These are phyloP conservation scores for Ormosia emarginata DNA, from an alignment of 306 rosid species.

Conservation along the genomic window DNA sequence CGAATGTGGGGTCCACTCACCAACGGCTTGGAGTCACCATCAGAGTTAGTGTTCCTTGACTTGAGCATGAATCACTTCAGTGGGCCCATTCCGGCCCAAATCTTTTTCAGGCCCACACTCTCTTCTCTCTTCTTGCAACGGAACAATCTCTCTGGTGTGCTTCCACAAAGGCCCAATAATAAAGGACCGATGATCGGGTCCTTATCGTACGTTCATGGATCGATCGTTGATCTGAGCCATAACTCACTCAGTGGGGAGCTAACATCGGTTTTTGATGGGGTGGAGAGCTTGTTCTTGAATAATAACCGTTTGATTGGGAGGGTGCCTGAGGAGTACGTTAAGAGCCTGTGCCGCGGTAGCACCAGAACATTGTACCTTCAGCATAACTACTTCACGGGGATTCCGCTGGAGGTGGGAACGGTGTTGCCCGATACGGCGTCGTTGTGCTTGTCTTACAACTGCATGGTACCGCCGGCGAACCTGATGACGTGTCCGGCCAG, in stretches of 20 bases:
- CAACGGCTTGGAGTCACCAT: constrained; percentile 45
- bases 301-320: constrained; percentile 56
- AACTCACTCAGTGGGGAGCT: constrained; percentile 51
- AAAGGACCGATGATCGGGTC: background rate
- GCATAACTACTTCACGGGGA: constrained; percentile 56
- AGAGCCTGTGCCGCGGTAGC: constrained; percentile 51
- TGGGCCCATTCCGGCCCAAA: constrained; percentile 66
- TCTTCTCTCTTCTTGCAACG: constrained; percentile 58
- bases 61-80: constrained; percentile 50
- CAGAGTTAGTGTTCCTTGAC: constrained; percentile 56
- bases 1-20: constrained; percentile 53
- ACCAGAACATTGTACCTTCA: constrained; percentile 70
- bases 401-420: constrained; percentile 22
- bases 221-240: constrained; percentile 69
- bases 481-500: constrained; percentile 52
- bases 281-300: constrained; percentile 63
- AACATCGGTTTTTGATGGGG: constrained; percentile 44
- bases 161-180: constrained; percentile 6
- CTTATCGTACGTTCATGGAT: constrained; percentile 44
- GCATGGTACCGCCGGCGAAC: constrained; percentile 55
- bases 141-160: constrained; percentile 63
- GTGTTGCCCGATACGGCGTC: constrained; percentile 61
- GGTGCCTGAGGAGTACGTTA: constrained; percentile 61
- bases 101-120: constrained; percentile 47
- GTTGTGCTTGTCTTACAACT: constrained; percentile 64